Evolutionary conservation across 768 basidiomycete genomes (phyloP).

Genomic region (Phylloporus rhodoxanthus): DNA sequence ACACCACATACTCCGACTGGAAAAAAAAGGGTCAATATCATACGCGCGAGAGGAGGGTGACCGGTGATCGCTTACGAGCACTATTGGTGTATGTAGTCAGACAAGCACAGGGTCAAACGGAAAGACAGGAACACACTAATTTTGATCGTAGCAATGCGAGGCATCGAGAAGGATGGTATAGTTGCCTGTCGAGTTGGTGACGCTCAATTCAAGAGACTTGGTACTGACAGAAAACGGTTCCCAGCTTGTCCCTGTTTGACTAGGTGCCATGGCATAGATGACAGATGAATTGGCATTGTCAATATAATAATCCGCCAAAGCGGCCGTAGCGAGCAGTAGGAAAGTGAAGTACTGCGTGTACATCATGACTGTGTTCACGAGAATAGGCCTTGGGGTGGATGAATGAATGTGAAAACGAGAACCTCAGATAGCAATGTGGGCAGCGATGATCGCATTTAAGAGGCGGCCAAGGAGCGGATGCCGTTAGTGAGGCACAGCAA

Average conservation of each 20-base stretch:
- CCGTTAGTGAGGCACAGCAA: conserved; percentile 1
- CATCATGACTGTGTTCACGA: conserved; percentile 1
- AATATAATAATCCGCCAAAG: conserved; percentile 18
- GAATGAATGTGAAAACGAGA: neutral
- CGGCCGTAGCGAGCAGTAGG: conserved; percentile 13
- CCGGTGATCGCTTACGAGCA: conserved; percentile 11
- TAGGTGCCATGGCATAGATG: conserved; percentile 14
- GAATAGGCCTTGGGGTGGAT: neutral
- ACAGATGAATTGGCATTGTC: conserved; percentile 23
- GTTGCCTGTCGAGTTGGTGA: conserved; percentile 19
- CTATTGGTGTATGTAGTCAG: conserved; percentile 7
- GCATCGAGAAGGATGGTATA: conserved; percentile 13
- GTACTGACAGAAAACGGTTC: conserved; percentile 1
- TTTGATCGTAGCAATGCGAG: conserved; percentile 19
- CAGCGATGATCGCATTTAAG: neutral
- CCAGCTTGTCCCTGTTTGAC: conserved; percentile 10
- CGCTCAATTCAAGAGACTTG: neutral
- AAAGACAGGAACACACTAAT: conserved; percentile 18
- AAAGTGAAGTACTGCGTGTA: neutral
- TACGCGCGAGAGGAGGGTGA: neutral
- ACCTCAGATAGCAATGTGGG: neutral
- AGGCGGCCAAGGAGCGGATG: neutral
- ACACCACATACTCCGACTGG: conserved; percentile 14
- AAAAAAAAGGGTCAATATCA: neutral
- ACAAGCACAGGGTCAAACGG: neutral